These are phyloP conservation scores for Trichophaea hybrida DNA, from an alignment of 2,329 filamentous ascomycete genomes.

Conservation along the genomic window DNA sequence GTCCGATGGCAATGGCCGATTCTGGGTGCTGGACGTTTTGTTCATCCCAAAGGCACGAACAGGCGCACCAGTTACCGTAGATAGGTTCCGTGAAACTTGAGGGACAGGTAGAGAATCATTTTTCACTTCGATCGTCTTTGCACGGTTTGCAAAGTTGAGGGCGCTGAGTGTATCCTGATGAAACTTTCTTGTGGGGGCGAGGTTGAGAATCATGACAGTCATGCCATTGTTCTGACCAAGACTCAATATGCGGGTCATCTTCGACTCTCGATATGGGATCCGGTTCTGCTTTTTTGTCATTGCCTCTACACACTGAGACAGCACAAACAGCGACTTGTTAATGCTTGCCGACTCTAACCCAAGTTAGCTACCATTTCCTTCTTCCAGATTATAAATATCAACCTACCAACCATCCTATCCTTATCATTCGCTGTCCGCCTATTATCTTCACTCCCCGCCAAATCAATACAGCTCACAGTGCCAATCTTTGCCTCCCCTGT, in stretches of 20 bases:
- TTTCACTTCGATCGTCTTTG: conserved; percentile 88
- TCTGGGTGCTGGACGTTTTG: conserved; percentile 10
- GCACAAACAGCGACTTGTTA: conserved; percentile 90
- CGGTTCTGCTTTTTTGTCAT: conserved; percentile 65
- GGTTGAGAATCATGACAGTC: conserved; percentile 76
- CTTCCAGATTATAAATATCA: background rate
- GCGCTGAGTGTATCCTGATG: conserved; percentile 75
- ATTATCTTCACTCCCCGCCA: conserved; percentile 93
- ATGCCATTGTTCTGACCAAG: conserved; percentile 89
- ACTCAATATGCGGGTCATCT: conserved; percentile 91
- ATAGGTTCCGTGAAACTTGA: background rate
- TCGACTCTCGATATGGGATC: conserved; percentile 86
- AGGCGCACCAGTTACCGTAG: conserved; percentile 2
- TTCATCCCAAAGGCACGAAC: conserved; percentile 14
- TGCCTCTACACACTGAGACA: conserved; percentile 90
- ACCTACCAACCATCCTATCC: conserved; percentile 48
- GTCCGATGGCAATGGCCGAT: background rate
- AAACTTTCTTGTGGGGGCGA: conserved; percentile 80
- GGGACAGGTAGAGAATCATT: conserved; percentile 32
- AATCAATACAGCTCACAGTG: conserved; percentile 82
- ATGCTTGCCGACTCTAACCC: conserved; percentile 87
- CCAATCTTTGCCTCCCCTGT: conserved; percentile 56
- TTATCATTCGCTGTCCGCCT: conserved; percentile 85
- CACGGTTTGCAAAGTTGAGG: conserved; percentile 84
- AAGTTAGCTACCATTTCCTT: background rate